Conservation (phyloP, 2,329 filamentous ascomycete species). For the Penicillium sp. region DNA sequence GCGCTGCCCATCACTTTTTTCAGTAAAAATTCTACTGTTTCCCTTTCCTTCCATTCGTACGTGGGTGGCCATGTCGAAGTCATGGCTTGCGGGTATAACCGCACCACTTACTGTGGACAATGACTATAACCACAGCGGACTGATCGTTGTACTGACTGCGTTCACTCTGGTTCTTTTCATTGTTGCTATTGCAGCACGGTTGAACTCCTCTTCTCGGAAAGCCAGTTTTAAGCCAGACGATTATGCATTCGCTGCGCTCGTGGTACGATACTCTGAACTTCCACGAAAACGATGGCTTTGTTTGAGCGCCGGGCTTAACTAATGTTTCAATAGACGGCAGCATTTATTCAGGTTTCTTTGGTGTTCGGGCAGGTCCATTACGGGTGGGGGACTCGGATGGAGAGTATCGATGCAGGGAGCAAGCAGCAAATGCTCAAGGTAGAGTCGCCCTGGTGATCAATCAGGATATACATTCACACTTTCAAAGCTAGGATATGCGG, state of each 20-base stretch:
- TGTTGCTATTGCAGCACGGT: constrained; percentile 38
- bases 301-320: neutral
- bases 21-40: neutral
- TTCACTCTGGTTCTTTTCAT: constrained; percentile 38
- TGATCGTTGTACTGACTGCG: constrained; percentile 43
- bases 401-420: neutral
- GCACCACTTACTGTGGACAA: constrained; percentile 41
- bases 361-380: constrained; percentile 4
- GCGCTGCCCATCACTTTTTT: neutral
- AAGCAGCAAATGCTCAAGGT: constrained; percentile 9
- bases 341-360: constrained; percentile 1
- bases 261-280: constrained; percentile 15
- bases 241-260: constrained; percentile 34
- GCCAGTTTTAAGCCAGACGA: constrained; percentile 37
- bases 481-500: constrained; percentile 10
- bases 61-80: neutral
- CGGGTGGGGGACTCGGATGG: constrained; percentile 8
- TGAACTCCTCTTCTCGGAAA: constrained; percentile 39
- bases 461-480: neutral
- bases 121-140: constrained; percentile 40
- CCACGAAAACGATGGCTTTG: neutral
- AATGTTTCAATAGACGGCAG: neutral
- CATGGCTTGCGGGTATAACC: constrained; percentile 21
- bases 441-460: neutral
- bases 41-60: neutral